A percentile compares a stretch with the other conserved stretches of the same genome.
These are phyloP conservation scores for Neovahlkampfia damariscottae DNA, from an alignment of 78 protist species.

Conservation along the genomic window DNA sequence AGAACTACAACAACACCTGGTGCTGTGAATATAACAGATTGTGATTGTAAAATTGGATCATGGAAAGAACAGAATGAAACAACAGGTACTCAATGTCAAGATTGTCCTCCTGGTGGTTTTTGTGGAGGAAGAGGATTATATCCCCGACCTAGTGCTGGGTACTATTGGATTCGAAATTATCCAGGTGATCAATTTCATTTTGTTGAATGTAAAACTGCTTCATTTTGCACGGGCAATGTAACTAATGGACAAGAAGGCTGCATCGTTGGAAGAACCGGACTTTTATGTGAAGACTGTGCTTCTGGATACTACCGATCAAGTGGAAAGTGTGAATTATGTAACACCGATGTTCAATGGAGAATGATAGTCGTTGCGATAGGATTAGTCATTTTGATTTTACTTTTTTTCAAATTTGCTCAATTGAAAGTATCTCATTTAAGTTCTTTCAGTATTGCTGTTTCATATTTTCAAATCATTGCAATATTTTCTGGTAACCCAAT, in stretches of 20 bases:
- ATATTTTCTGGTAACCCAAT: neutral
- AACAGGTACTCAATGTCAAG: neutral
- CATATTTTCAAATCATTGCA: neutral
- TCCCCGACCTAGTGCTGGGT: neutral
- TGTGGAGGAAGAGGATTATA: neutral
- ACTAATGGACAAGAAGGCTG: neutral
- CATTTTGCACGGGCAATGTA: neutral
- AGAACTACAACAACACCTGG: neutral
- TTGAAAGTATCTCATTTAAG: neutral
- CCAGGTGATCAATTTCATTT: neutral
- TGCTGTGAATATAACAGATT: neutral
- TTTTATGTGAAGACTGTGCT: neutral
- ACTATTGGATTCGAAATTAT: no score
- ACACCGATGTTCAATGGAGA: neutral
- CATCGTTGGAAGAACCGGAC: neutral
- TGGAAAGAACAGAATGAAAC: neutral
- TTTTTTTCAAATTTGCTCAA: neutral
- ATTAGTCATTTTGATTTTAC: neutral
- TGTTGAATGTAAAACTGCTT: neutral
- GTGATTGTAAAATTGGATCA: neutral
- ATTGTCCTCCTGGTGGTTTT: neutral
- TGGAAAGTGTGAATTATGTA: neutral
- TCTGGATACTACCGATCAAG: neutral
- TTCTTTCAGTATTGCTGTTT: neutral
- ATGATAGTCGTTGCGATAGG: neutral